A percentile compares a stretch with the other conserved stretches of the same genome.
phyloP scores from a whole-genome alignment of 2,329 filamentous ascomycete genomes.

The Aspergillus candidus region DNA sequence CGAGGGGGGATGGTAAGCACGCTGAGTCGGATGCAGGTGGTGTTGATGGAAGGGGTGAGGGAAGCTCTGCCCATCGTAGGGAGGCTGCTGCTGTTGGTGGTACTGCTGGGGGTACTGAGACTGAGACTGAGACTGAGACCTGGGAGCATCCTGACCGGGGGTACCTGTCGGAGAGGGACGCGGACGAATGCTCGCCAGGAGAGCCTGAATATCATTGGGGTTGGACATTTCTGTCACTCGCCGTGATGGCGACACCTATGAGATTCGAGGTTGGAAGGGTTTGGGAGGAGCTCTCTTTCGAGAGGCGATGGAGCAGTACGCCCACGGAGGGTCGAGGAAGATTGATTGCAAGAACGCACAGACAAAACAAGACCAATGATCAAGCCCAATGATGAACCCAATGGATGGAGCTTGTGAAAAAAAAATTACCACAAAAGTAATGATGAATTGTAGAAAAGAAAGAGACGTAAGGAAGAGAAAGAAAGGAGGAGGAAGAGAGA shows the following conservation, averaged over 20 bases:
- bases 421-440: slow-evolving; percentile 3
- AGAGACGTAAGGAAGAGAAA: slow-evolving; percentile 13
- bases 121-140: slow-evolving; percentile 24
- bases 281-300: slow-evolving; percentile 28
- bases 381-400: neutral
- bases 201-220: slow-evolving; percentile 42
- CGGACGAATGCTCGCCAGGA: slow-evolving; percentile 41
- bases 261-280: slow-evolving; percentile 22
- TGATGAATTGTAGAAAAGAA: slow-evolving; percentile 8
- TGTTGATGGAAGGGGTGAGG: slow-evolving; percentile 16
- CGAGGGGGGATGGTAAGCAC: slow-evolving; percentile 49
- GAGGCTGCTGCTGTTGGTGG: slow-evolving; percentile 24
- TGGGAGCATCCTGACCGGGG: slow-evolving; percentile 25
- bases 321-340: neutral
- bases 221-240: slow-evolving; percentile 43
- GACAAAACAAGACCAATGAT: slow-evolving; percentile 7
- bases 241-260: slow-evolving; percentile 26
- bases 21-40: slow-evolving; percentile 18
- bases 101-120: slow-evolving; percentile 22
- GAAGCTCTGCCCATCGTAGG: slow-evolving; percentile 28
- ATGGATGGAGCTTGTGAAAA: neutral
- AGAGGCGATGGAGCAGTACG: slow-evolving; percentile 18
- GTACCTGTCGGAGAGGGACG: slow-evolving; percentile 32
- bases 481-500: slow-evolving; percentile 10
- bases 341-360: slow-evolving; percentile 11